Percentiles rank a stretch among this genome's conserved stretches.
Evolutionary conservation across 2,329 filamentous ascomycete genomes (phyloP).

Genomic region (Beauveria medogensis): DNA sequence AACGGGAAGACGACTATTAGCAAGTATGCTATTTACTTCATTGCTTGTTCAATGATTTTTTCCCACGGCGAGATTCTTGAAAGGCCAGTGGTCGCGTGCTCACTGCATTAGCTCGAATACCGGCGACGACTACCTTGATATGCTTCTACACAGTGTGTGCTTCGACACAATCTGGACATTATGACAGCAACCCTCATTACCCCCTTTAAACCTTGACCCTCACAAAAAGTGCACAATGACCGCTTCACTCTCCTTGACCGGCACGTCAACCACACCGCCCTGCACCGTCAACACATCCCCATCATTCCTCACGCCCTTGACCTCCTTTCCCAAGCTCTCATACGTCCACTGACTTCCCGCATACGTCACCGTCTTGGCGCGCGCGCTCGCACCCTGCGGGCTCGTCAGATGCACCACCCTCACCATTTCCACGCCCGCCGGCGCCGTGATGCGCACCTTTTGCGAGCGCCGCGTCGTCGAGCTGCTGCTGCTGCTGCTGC

Average conservation of each 20-base stretch:
- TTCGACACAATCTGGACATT: no score
- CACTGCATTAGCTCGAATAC: no score
- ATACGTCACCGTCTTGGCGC: conserved; percentile 26
- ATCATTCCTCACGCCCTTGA: conserved; percentile 24
- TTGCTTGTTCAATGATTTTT: no score
- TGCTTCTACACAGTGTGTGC: no score
- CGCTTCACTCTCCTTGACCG: conserved; percentile 6
- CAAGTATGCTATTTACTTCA: no score
- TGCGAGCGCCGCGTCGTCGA: not conserved
- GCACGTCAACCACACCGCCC: conserved; percentile 15
- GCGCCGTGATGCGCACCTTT: not conserved
- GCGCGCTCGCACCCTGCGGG: conserved; percentile 25
- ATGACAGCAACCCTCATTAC: no score
- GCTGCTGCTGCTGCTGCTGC: conserved; percentile 7
- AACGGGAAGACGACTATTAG: no score
- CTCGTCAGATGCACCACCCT: conserved; percentile 24
- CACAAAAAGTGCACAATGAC: conserved; percentile 8
- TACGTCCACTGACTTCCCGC: conserved; percentile 31
- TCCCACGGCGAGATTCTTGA: no score
- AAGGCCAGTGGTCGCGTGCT: no score
- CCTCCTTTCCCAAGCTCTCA: conserved; percentile 24
- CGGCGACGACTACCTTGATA: no score
- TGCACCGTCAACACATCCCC: conserved; percentile 19
- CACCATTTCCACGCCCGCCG: conserved; percentile 13
- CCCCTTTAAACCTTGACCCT: no score